Evolutionary conservation across 2,329 filamentous ascomycete genomes (phyloP).

Genomic region (Didymella arachidicola): DNA sequence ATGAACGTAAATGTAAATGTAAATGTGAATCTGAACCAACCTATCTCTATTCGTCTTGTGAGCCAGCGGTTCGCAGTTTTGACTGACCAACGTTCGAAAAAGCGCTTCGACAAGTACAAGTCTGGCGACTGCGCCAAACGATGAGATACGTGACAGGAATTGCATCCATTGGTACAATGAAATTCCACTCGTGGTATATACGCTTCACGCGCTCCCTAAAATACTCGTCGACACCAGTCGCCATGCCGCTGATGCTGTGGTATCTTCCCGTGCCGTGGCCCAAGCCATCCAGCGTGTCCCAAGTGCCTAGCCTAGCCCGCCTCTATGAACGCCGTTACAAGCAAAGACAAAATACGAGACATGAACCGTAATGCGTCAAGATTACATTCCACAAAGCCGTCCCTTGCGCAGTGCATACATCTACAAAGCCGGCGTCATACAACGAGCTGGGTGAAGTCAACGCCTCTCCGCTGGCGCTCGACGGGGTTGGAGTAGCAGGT

Average conservation of each 20-base stretch:
- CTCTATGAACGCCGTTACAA: slow-evolving; percentile 7
- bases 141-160: too few relatives aligned
- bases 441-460: slow-evolving; percentile 37
- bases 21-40: too few relatives aligned
- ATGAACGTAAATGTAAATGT: not conserved
- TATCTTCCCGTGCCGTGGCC: slow-evolving; percentile 14
- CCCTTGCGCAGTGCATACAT: slow-evolving; percentile 25
- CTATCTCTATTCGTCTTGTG: too few relatives aligned
- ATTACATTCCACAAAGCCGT: slow-evolving; percentile 6
- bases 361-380: slow-evolving; percentile 4
- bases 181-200: slow-evolving; percentile 9
- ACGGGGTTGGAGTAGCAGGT: slow-evolving; percentile 21
- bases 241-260: slow-evolving; percentile 23
- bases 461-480: slow-evolving; percentile 33
- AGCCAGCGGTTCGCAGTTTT: not conserved
- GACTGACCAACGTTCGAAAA: not conserved
- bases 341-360: not conserved
- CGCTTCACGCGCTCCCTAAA: slow-evolving; percentile 14
- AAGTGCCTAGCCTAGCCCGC: not conserved
- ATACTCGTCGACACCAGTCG: slow-evolving; percentile 23
- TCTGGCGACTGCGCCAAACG: not conserved
- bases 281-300: not conserved
- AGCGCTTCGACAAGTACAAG: not conserved
- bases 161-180: not conserved
- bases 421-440: slow-evolving; percentile 42